Conservation (phyloP, 352 stramenopile genomes). For the Globisporangium sylvaticum region DNA sequence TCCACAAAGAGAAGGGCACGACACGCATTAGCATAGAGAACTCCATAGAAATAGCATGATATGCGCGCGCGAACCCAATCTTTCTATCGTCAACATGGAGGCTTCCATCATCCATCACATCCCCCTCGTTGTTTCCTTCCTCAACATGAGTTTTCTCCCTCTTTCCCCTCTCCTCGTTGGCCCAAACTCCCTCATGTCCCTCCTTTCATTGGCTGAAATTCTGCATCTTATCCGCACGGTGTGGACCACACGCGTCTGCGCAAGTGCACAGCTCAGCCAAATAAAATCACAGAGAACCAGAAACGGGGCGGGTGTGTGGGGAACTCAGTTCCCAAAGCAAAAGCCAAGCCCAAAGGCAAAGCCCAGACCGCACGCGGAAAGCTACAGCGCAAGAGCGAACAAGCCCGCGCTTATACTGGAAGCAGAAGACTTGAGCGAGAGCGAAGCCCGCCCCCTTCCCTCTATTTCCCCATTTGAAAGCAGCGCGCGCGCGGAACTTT, state of each 20-base stretch:
- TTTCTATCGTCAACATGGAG: not conserved
- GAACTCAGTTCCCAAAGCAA: constrained; percentile 9
- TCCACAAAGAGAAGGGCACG: not conserved
- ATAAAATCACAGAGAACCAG: constrained; percentile 4
- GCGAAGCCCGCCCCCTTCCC: not conserved
- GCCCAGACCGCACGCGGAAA: not conserved
- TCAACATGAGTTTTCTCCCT: not conserved
- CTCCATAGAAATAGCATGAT: not conserved
- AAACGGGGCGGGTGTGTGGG: constrained; percentile 5
- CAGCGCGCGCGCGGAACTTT: constrained; percentile 13
- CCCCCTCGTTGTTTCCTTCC: not conserved
- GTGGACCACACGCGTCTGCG: not conserved
- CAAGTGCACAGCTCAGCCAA: not conserved
- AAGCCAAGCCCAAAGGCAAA: not conserved
- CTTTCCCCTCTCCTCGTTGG: not conserved
- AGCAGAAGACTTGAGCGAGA: not conserved
- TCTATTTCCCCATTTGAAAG: not conserved
- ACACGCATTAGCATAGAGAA: not conserved
- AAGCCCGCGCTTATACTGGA: not conserved
- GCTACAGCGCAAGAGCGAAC: not conserved
- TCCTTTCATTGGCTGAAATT: constrained; percentile 1
- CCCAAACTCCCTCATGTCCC: not conserved
- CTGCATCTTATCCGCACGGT: constrained; percentile 1
- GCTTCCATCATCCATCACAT: not conserved
- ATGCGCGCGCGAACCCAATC: not conserved